phyloP scores from a whole-genome alignment of 805 yeast species.

The Hanseniaspora thailandica region DNA sequence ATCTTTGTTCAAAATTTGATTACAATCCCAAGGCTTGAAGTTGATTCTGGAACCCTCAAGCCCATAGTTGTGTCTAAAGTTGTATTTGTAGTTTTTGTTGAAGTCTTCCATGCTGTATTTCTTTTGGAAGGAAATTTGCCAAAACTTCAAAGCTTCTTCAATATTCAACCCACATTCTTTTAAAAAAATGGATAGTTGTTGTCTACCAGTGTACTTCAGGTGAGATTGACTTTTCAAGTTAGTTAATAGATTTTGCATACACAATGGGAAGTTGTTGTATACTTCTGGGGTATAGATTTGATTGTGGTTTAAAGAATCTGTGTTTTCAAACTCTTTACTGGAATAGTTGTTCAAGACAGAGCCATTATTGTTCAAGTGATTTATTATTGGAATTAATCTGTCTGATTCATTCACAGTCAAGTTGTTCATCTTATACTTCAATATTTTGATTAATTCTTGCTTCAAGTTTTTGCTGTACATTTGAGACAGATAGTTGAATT shows the following conservation, averaged over 20 bases:
- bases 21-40: conserved; percentile 78
- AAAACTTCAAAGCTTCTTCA: conserved; percentile 79
- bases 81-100: conserved; percentile 79
- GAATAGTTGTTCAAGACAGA: conserved; percentile 45
- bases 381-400: conserved; percentile 70
- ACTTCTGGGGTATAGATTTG: conserved; percentile 45
- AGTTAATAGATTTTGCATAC: conserved; percentile 56
- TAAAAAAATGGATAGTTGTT: conserved; percentile 70
- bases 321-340: conserved; percentile 29
- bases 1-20: conserved; percentile 59
- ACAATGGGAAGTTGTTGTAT: conserved; percentile 65
- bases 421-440: conserved; percentile 59
- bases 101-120: conserved; percentile 60
- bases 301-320: conserved; percentile 46
- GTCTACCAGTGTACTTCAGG: conserved; percentile 72
- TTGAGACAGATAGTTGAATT: conserved; percentile 52
- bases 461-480: conserved; percentile 52
- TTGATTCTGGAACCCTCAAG: conserved; percentile 80
- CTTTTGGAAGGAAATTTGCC: conserved; percentile 62
- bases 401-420: conserved; percentile 70
- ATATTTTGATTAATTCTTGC: conserved; percentile 49
- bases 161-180: conserved; percentile 81
- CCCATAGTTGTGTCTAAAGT: conserved; percentile 81
- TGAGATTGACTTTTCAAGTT: conserved; percentile 55
- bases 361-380: conserved; percentile 56